phyloP scores from a whole-genome alignment of 257 asterid genomes.

The Prunella vulgaris region DNA sequence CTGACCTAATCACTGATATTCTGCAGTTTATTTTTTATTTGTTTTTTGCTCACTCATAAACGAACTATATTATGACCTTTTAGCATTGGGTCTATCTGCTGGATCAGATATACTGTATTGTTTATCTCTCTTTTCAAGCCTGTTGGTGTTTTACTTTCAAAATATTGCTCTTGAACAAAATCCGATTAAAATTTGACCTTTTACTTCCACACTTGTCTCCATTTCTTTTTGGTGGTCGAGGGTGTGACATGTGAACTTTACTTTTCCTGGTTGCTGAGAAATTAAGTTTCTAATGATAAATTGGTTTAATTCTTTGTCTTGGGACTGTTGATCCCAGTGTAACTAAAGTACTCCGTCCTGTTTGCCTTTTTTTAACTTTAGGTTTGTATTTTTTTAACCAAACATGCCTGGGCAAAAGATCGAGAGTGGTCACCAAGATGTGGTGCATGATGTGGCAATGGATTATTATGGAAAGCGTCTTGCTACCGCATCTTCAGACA shows the following conservation, averaged over 20 bases:
- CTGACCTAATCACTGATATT: neutral
- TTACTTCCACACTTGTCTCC: neutral
- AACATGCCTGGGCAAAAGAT: slow-evolving; percentile 69
- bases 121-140: neutral
- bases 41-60: neutral
- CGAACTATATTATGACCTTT: neutral
- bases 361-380: slow-evolving; percentile 7
- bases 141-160: neutral
- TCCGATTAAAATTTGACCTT: neutral
- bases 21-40: neutral
- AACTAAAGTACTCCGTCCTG: neutral
- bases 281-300: neutral
- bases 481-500: slow-evolving; percentile 77
- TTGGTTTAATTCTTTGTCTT: neutral
- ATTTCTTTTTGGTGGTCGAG: neutral
- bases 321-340: slow-evolving; percentile 18
- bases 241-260: neutral
- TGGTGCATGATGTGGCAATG: slow-evolving; percentile 64
- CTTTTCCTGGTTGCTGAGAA: neutral
- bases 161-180: neutral
- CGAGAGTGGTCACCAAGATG: slow-evolving; percentile 70
- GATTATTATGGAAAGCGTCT: slow-evolving; percentile 75
- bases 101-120: neutral
- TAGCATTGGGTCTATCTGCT: neutral
- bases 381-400: slow-evolving; percentile 8